Evolutionary conservation across 164 flowering plant species (phyloP).

Genomic region (Magnolia kwangsiensis): DNA sequence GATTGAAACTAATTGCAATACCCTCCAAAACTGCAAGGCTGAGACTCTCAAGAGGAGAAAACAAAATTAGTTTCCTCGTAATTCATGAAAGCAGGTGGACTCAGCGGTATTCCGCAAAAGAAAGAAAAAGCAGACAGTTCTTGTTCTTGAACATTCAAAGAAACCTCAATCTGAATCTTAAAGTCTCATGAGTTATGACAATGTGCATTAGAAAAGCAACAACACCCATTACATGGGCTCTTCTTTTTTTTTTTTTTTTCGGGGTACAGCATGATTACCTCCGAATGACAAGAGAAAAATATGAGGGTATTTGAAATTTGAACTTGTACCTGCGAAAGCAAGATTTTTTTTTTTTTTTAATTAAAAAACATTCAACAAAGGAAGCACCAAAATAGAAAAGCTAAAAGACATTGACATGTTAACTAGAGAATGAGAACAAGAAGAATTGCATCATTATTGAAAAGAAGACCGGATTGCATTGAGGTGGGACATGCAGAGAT

Average conservation of each 20-base stretch:
- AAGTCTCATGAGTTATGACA: neutral
- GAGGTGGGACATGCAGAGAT: too few species aligned
- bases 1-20: constrained; percentile 71
- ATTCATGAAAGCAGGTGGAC: neutral
- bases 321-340: constrained; percentile 81
- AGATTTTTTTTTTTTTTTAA: too few species aligned
- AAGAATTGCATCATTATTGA: too few species aligned
- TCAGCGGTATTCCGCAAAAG: neutral
- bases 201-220: neutral
- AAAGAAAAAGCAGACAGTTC: neutral
- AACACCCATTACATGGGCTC: neutral
- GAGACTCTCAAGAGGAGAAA: constrained; percentile 15
- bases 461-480: too few species aligned
- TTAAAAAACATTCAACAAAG: neutral
- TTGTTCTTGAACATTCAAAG: neutral
- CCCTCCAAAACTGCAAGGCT: constrained; percentile 99
- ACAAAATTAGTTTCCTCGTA: neutral
- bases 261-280: constrained; percentile 48
- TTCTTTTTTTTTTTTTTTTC: neutral
- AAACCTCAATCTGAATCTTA: constrained; percentile 3
- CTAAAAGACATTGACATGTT: neutral
- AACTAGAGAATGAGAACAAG: too few species aligned
- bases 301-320: constrained; percentile 91
- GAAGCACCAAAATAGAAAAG: neutral
- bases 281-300: constrained; percentile 91